These are phyloP conservation scores for Ophiostoma piceae DNA, from an alignment of 2,329 filamentous ascomycete genomes.

Conservation along the genomic window DNA sequence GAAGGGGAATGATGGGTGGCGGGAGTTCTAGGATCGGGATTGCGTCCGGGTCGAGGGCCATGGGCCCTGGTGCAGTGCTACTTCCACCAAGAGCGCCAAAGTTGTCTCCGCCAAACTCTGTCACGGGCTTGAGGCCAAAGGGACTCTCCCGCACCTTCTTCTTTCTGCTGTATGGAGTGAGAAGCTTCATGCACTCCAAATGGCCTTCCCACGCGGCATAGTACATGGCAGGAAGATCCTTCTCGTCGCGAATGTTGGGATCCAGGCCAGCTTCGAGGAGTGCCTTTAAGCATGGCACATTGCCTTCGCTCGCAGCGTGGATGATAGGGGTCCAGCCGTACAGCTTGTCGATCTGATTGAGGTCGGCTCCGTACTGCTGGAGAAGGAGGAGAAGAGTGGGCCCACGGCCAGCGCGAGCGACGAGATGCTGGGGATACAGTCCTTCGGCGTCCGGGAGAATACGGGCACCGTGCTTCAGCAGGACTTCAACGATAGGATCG, in stretches of 20 bases:
- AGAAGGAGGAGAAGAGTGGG: constrained; percentile 74
- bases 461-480: constrained; percentile 72
- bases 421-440: constrained; percentile 92
- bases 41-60: constrained; percentile 73
- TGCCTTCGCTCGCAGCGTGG: constrained; percentile 93
- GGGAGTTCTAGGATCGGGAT: constrained; percentile 90
- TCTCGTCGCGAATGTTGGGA: constrained; percentile 79
- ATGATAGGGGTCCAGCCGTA: constrained; percentile 97
- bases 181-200: constrained; percentile 84
- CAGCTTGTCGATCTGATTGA: constrained; percentile 89
- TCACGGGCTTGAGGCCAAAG: constrained; percentile 37
- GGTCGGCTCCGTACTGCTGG: constrained; percentile 77
- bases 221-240: constrained; percentile 89
- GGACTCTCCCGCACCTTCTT: constrained; percentile 38
- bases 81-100: constrained; percentile 29
- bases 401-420: constrained; percentile 80
- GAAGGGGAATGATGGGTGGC: constrained; percentile 89
- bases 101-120: background rate
- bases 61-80: constrained; percentile 51
- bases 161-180: constrained; percentile 56
- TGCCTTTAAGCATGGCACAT: constrained; percentile 78
- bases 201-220: constrained; percentile 98
- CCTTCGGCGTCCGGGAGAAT: constrained; percentile 95
- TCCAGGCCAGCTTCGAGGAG: constrained; percentile 75
- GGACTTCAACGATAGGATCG: constrained; percentile 73